These are phyloP conservation scores for Microdochium paspali DNA, from an alignment of 2,329 filamentous ascomycete genomes.

Conservation along the genomic window DNA sequence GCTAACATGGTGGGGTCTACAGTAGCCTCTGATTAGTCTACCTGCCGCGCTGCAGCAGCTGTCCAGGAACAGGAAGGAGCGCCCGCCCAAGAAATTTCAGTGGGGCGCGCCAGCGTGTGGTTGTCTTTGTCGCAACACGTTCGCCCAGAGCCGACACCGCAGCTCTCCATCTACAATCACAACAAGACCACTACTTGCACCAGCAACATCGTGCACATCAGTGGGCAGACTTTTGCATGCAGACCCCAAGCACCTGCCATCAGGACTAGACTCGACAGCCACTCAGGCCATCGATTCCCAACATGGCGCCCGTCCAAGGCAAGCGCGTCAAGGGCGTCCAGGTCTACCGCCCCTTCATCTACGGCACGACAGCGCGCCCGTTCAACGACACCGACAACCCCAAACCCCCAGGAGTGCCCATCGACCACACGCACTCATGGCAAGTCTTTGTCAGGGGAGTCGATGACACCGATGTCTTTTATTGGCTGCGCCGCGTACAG, in stretches of 20 bases:
- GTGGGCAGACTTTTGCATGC: too few species aligned
- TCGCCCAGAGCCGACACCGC: neutral
- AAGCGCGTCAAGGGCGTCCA: conserved; percentile 59
- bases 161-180: neutral
- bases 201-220: too few species aligned
- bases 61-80: neutral
- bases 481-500: conserved; percentile 94
- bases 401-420: conserved; percentile 65
- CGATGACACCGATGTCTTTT: conserved; percentile 82
- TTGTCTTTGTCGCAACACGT: neutral
- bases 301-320: conserved; percentile 51
- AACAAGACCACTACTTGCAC: conserved; percentile 1
- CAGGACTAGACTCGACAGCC: conserved; percentile 3
- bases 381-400: conserved; percentile 73
- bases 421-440: conserved; percentile 96
- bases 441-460: conserved; percentile 86
- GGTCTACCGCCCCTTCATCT: conserved; percentile 57
- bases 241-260: too few species aligned
- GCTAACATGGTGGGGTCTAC: neutral
- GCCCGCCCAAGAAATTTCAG: neutral
- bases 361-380: conserved; percentile 70
- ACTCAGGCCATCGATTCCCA: conserved; percentile 3
- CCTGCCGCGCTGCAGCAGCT: too few species aligned
- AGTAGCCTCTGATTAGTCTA: neutral
- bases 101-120: neutral